Percentiles rank a stretch among this genome's conserved stretches.
Evolutionary conservation across 2,329 filamentous ascomycete species (phyloP).

Genomic region (Phialophora verrucosa): DNA sequence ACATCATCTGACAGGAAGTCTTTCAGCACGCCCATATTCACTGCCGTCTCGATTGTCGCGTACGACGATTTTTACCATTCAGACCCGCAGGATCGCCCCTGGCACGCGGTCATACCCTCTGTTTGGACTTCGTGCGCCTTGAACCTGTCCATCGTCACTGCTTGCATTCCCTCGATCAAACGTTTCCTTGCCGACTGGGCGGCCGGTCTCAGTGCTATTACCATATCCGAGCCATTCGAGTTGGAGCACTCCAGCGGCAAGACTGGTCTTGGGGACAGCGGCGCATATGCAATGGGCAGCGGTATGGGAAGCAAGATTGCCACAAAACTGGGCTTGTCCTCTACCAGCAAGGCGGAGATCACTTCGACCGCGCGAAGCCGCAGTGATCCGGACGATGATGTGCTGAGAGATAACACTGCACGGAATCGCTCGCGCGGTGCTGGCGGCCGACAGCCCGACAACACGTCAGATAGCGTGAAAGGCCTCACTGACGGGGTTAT

Average conservation of each 20-base stretch:
- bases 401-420: neutral
- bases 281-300: slow-evolving; percentile 12
- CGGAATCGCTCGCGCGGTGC: slow-evolving; percentile 9
- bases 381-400: slow-evolving; percentile 4
- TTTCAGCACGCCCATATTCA: slow-evolving; percentile 31
- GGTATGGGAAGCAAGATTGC: slow-evolving; percentile 23
- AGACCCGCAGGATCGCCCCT: slow-evolving; percentile 35
- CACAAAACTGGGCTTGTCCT: slow-evolving; percentile 12
- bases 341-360: slow-evolving; percentile 17
- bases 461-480: slow-evolving; percentile 33
- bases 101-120: slow-evolving; percentile 36
- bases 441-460: slow-evolving; percentile 16
- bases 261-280: slow-evolving; percentile 10
- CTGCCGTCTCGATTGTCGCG: slow-evolving; percentile 28
- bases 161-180: slow-evolving; percentile 40
- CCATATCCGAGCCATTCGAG: slow-evolving; percentile 33
- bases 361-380: slow-evolving; percentile 13
- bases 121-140: slow-evolving; percentile 38
- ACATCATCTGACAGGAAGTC: neutral
- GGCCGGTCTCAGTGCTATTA: slow-evolving; percentile 39
- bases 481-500: slow-evolving; percentile 38
- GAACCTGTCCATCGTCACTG: slow-evolving; percentile 39
- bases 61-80: slow-evolving; percentile 34
- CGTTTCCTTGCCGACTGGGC: slow-evolving; percentile 39
- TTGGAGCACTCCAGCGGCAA: slow-evolving; percentile 21